Evolutionary conservation across 371 early-diverging fungal species (phyloP).

Genomic region (Mucor plumbeus): DNA sequence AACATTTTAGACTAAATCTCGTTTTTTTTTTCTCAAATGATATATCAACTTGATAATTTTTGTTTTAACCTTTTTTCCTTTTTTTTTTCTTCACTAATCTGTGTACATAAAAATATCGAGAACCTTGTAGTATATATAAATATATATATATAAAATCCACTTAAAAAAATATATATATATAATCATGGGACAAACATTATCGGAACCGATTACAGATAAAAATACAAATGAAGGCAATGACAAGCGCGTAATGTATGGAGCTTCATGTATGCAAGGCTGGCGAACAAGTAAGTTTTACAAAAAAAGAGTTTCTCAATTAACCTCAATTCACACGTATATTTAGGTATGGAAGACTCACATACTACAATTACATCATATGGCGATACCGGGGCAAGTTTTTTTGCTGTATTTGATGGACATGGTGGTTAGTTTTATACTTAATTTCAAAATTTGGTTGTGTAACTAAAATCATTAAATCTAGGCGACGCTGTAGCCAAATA

Average conservation of each 20-base stretch:
- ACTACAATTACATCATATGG: constrained; percentile 73
- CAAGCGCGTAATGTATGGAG: constrained; percentile 81
- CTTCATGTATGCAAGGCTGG: constrained; percentile 98
- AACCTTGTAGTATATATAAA: not conserved
- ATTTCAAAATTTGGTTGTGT: constrained; percentile 8
- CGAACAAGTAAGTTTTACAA: constrained; percentile 73
- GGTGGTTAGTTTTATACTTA: constrained; percentile 62
- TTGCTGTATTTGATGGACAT: constrained; percentile 96
- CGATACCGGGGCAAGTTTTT: constrained; percentile 68
- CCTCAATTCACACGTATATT: not conserved
- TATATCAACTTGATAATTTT: not conserved
- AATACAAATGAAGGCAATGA: constrained; percentile 74
- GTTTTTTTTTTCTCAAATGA: not conserved
- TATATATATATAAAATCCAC: not conserved
- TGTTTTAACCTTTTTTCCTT: not conserved
- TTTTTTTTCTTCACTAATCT: not conserved
- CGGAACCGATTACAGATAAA: constrained; percentile 90
- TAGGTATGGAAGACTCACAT: constrained; percentile 96
- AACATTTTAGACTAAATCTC: constrained; percentile 3
- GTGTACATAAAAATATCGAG: not conserved
- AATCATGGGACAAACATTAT: constrained; percentile 89
- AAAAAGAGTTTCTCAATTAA: not conserved
- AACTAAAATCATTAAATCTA: constrained; percentile 21
- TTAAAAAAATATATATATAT: not conserved
- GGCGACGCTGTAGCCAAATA: constrained; percentile 80